Base-by-base conservation (phyloP, 1,139 yeast genomes). In the Blastobotrys ciferrii region DNA sequence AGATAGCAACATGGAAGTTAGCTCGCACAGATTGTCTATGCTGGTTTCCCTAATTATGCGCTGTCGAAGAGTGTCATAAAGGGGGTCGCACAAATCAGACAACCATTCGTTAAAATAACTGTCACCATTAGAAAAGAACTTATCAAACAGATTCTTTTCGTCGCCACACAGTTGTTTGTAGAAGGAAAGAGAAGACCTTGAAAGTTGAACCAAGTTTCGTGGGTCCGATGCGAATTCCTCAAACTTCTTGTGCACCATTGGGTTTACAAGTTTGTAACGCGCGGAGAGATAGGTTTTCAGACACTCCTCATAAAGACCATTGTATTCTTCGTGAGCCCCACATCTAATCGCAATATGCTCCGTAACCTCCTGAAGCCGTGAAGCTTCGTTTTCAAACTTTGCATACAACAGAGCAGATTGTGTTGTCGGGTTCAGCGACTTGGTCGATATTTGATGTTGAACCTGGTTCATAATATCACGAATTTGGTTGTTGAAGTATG, bases 51-150 rank as follows among this genome's bases (percentile, higher is more conserved):
- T 76, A 35, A 89, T 72, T 1, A 87, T 78, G 43, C 77, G 71
- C 50, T 81, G 77, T 52, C 97, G 74, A 30, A 87, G 66, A 1
- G 74, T 67, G 56, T 87, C 94, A 60, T 88, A 85, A 23, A 91
- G 69, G 0, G 95, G 94, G 41, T 88, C 96, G 39, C 87, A 71
- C 4, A 86, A 59, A 28, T 72, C 74, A 40, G 75, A 77, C 51
- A 86, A 76, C 80, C 87, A 87, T 11, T 70, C 68, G 53, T 75
- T 71, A 47, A 82, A 67, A 19, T 69, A 41, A 11, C 23, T 71
- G 4, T 62, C 62, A n/a, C 55, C 58, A 14, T 63, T 59, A 3
- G 69, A 59, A 61, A 86, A 87, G 48, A 83, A 76, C 45, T 69
- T 68, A 38, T 68, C 67, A 62, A 84, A 87, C 17, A 87, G 63